Conservation (phyloP, 2,329 filamentous ascomycete species). For the Colletotrichum phormii region DNA sequence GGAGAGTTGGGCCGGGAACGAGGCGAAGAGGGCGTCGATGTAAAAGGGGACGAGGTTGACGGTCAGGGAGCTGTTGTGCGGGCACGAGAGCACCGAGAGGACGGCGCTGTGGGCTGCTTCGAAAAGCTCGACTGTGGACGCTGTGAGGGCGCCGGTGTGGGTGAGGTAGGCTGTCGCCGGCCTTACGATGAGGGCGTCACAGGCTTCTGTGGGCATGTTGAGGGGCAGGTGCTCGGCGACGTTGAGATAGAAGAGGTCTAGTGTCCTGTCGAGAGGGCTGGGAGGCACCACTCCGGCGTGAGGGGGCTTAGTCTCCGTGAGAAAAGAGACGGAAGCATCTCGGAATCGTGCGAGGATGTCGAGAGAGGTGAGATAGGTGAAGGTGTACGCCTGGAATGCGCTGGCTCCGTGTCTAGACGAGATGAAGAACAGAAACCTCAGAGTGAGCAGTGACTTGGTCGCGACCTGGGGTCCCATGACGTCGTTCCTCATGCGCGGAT, state of each 20-base stretch:
- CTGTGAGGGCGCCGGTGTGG: slow-evolving; percentile 54
- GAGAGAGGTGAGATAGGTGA: slow-evolving; percentile 84
- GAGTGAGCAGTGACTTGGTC: slow-evolving; percentile 76
- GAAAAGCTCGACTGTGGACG: slow-evolving; percentile 72
- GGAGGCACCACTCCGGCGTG: slow-evolving; percentile 66
- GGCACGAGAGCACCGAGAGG: slow-evolving; percentile 83
- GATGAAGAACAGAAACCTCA: slow-evolving; percentile 86
- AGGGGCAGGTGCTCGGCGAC: slow-evolving; percentile 86
- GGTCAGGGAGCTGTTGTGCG: slow-evolving; percentile 79
- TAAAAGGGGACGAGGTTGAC: slow-evolving; percentile 83
- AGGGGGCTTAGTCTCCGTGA: slow-evolving; percentile 68
- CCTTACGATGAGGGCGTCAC: slow-evolving; percentile 78
- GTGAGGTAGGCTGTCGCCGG: slow-evolving; percentile 81
- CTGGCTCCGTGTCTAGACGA: slow-evolving; percentile 78
- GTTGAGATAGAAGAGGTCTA: slow-evolving; percentile 92
- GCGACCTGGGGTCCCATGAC: slow-evolving; percentile 72
- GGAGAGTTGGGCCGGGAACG: slow-evolving; percentile 83
- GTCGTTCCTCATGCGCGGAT: slow-evolving; percentile 58
- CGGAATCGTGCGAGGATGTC: slow-evolving; percentile 83
- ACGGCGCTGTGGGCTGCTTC: slow-evolving; percentile 88
- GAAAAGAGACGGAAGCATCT: slow-evolving; percentile 72
- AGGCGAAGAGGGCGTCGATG: slow-evolving; percentile 81
- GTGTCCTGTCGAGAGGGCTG: slow-evolving; percentile 73
- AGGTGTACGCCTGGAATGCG: slow-evolving; percentile 85
- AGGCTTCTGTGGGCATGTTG: slow-evolving; percentile 72